Evolutionary conservation across 2,329 filamentous ascomycete genomes (phyloP).

Genomic region (Pseudocercospora crystallina): DNA sequence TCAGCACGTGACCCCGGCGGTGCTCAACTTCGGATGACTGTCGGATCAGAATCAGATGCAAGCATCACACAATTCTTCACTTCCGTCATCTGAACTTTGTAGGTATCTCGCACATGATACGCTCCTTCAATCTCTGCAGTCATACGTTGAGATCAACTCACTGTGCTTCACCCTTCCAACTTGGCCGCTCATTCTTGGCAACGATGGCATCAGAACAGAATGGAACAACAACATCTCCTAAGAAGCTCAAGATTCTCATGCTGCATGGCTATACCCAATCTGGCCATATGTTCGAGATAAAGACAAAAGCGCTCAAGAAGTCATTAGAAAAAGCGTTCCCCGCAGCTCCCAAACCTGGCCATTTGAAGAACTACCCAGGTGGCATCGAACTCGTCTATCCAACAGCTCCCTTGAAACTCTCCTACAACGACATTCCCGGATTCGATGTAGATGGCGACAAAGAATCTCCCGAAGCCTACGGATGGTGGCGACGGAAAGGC

Average conservation of each 20-base stretch:
- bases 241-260: slow-evolving; percentile 50
- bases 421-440: slow-evolving; percentile 55
- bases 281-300: slow-evolving; percentile 77
- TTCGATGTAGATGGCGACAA: slow-evolving; percentile 50
- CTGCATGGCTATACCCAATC: slow-evolving; percentile 83
- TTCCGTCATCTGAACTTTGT: too few relatives aligned
- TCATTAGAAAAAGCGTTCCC: slow-evolving; percentile 72
- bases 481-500: slow-evolving; percentile 77
- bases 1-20: too few relatives aligned
- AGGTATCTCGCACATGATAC: too few relatives aligned
- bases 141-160: too few relatives aligned
- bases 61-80: too few relatives aligned
- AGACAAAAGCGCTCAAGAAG: slow-evolving; percentile 85
- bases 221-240: slow-evolving; percentile 4
- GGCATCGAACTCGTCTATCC: slow-evolving; percentile 49
- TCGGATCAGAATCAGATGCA: too few relatives aligned
- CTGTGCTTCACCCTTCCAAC: too few relatives aligned
- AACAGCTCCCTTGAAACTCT: slow-evolving; percentile 46
- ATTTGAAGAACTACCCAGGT: slow-evolving; percentile 37
- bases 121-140: too few relatives aligned
- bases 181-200: too few relatives aligned
- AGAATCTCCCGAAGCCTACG: slow-evolving; percentile 63
- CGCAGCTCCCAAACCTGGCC: slow-evolving; percentile 52
- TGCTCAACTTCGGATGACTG: too few relatives aligned
- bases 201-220: slow-evolving; percentile 15